These are phyloP conservation scores for Gracilaria vermiculophylla DNA, from an alignment of 23 red algal genomes.

Conservation along the genomic window DNA sequence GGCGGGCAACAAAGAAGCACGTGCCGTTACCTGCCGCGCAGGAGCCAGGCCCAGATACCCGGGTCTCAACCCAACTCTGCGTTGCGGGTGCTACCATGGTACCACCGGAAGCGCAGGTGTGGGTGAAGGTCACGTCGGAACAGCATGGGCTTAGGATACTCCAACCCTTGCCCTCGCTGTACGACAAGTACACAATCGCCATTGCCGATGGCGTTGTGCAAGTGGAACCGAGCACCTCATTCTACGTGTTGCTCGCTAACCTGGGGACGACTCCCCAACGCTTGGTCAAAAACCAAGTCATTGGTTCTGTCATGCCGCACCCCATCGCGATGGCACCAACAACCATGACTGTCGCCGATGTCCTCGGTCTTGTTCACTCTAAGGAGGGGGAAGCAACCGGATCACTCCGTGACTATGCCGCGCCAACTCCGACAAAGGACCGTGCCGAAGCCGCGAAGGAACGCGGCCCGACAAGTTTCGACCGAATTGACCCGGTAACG, in stretches of 20 bases:
- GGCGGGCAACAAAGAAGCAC: neutral
- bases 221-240: neutral
- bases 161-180: constrained; percentile 3
- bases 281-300: neutral
- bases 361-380: neutral
- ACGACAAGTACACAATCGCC: neutral
- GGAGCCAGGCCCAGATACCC: neutral
- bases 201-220: neutral
- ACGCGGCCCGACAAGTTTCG: neutral
- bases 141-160: neutral
- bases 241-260: neutral
- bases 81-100: no score
- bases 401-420: no score
- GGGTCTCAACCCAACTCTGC: neutral
- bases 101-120: no score
- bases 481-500: neutral
- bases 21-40: neutral
- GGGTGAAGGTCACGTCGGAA: no score
- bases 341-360: neutral
- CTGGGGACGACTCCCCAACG: neutral
- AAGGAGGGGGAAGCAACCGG: no score
- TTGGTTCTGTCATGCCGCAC: no score
- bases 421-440: no score
- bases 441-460: no score
- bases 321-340: no score